A percentile compares a stretch with the other conserved stretches of the same genome.
These are phyloP conservation scores for Fusarium drepaniforme DNA, from an alignment of 2,329 filamentous ascomycete genomes.

Conservation along the genomic window DNA sequence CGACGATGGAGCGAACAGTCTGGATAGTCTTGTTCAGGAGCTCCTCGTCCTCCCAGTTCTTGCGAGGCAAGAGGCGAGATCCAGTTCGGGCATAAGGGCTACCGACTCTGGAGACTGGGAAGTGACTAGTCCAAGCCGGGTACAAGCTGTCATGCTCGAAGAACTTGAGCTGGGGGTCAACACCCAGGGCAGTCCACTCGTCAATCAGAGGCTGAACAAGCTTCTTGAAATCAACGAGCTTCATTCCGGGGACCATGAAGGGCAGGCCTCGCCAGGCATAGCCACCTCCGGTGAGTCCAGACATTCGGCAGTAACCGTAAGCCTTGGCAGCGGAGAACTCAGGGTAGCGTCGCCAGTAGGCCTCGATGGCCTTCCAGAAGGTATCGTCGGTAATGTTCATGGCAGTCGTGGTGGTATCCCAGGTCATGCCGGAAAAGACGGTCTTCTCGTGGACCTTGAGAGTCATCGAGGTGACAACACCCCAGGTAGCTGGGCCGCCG, in stretches of 20 bases:
- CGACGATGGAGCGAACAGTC: conserved; percentile 34
- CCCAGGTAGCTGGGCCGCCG: conserved; percentile 55
- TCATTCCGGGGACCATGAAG: conserved; percentile 49
- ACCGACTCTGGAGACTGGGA: conserved; percentile 47
- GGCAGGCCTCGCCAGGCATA: neutral
- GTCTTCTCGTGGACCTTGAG: conserved; percentile 49
- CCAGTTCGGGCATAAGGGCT: conserved; percentile 43
- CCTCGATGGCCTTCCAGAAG: conserved; percentile 49
- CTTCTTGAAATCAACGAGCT: conserved; percentile 47
- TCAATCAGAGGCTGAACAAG: conserved; percentile 48
- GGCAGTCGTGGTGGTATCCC: conserved; percentile 50
- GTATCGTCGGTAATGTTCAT: conserved; percentile 47
- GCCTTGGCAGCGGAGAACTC: conserved; percentile 43
- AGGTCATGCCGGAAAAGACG: conserved; percentile 47
- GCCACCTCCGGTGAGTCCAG: neutral
- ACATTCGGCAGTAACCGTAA: conserved; percentile 41
- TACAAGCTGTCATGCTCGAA: conserved; percentile 52
- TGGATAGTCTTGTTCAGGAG: conserved; percentile 35
- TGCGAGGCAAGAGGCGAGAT: conserved; percentile 55
- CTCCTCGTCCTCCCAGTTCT: conserved; percentile 36
- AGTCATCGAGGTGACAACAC: conserved; percentile 53
- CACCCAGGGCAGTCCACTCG: conserved; percentile 45
- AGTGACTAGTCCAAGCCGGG: conserved; percentile 53
- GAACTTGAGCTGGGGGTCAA: conserved; percentile 47
- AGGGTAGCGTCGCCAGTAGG: conserved; percentile 48